Conservation (phyloP, 169 alveolate species). For the Eimeria necatrix region DNA sequence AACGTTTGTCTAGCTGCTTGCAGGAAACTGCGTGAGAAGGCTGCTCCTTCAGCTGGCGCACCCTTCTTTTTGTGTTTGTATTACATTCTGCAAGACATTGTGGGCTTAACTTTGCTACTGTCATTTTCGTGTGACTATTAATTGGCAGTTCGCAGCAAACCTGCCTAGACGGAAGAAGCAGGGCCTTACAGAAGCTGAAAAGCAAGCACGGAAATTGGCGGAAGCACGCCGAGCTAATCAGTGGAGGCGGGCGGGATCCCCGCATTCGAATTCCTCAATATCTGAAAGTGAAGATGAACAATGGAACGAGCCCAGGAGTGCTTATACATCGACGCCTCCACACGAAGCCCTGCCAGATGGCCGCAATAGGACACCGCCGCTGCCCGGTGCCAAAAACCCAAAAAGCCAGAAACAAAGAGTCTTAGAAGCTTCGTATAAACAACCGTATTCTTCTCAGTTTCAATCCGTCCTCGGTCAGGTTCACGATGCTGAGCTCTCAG, state of each 20-base stretch:
- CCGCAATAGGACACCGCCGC: too few relatives aligned
- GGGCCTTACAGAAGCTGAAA: background rate
- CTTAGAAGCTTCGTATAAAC: background rate
- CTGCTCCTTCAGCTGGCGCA: too few relatives aligned
- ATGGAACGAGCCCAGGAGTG: too few relatives aligned
- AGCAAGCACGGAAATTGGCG: background rate
- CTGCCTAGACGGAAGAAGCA: background rate
- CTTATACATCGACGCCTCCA: too few relatives aligned
- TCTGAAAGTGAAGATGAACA: background rate
- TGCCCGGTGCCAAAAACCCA: too few relatives aligned
- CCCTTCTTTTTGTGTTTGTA: too few relatives aligned
- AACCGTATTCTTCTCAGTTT: background rate
- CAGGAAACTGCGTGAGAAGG: too few relatives aligned
- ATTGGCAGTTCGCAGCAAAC: background rate
- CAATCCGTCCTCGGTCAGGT: background rate
- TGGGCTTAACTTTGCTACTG: too few relatives aligned
- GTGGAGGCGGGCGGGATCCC: background rate
- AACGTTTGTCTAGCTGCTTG: too few relatives aligned
- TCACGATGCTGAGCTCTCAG: conserved; percentile 26
- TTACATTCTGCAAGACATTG: too few relatives aligned
- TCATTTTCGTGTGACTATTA: background rate
- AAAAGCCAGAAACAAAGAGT: too few relatives aligned
- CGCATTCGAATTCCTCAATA: background rate
- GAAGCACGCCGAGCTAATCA: background rate
- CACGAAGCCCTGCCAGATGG: too few relatives aligned